These are phyloP conservation scores for Boletellus ananas DNA, from an alignment of 768 basidiomycete genomes.

Conservation along the genomic window DNA sequence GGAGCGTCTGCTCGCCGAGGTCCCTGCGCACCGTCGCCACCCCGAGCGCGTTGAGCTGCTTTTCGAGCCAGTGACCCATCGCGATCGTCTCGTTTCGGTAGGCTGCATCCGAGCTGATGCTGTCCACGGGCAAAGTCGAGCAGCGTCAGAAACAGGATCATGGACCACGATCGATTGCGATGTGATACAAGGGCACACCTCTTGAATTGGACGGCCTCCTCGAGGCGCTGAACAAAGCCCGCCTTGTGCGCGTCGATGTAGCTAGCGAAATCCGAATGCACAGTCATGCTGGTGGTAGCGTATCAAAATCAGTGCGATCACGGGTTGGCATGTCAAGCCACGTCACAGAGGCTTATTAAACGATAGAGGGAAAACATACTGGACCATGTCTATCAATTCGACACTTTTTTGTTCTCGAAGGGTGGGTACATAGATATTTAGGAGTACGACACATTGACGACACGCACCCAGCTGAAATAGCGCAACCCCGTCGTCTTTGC, in stretches of 20 bases:
- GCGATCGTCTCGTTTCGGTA: constrained; percentile 72
- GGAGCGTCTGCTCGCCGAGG: constrained; percentile 72
- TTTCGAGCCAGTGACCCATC: constrained; percentile 84
- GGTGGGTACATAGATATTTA: no score
- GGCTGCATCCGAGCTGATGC: constrained; percentile 67
- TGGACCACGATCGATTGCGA: background rate
- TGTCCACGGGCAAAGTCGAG: constrained; percentile 24
- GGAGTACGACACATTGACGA: no score
- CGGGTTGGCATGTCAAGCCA: no score
- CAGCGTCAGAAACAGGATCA: background rate
- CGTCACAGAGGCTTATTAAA: no score
- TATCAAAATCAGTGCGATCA: no score
- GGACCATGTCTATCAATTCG: no score
- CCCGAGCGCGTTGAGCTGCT: constrained; percentile 70
- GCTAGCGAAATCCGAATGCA: constrained; percentile 31
- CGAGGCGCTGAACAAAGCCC: constrained; percentile 72
- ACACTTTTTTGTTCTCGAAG: no score
- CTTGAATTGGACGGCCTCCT: constrained; percentile 81
- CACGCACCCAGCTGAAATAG: no score
- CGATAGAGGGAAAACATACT: no score
- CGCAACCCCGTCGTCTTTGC: no score
- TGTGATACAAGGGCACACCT: constrained; percentile 38
- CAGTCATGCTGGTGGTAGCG: constrained; percentile 23
- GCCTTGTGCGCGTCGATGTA: constrained; percentile 71
- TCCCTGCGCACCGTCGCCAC: constrained; percentile 71